A percentile compares a stretch with the other conserved stretches of the same genome.
These are phyloP conservation scores for Pisolithus orientalis DNA, from an alignment of 768 basidiomycete genomes.

Conservation along the genomic window DNA sequence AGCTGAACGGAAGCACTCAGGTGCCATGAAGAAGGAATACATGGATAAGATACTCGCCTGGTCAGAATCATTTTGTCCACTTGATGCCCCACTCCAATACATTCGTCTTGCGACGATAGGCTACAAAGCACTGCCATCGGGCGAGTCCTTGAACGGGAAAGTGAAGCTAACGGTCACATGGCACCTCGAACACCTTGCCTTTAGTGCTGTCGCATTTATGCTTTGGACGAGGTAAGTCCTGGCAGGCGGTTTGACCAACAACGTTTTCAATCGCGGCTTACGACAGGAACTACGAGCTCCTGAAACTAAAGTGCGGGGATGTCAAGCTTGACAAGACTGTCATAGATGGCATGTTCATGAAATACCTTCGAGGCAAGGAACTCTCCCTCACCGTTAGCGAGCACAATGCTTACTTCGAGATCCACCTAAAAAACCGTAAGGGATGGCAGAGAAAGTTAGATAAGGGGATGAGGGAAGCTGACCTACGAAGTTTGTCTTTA, in stretches of 20 bases:
- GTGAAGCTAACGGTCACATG: not conserved
- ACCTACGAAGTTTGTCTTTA: slow-evolving; percentile 8
- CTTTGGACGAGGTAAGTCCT: not conserved
- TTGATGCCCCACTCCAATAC: not conserved
- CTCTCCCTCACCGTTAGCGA: slow-evolving; percentile 3
- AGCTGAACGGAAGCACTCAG: slow-evolving; percentile 20
- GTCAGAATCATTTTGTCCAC: not conserved
- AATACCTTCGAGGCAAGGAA: not conserved
- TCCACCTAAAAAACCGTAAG: slow-evolving; percentile 16
- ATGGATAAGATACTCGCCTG: not conserved
- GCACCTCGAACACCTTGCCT: not conserved
- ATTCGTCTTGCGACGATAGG: not conserved
- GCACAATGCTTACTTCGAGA: slow-evolving; percentile 12
- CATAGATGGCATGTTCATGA: not conserved
- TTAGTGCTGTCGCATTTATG: not conserved
- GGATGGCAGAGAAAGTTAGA: slow-evolving; percentile 20
- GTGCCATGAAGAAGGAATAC: slow-evolving; percentile 14
- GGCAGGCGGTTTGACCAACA: too few species aligned
- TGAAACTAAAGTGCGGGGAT: slow-evolving; percentile 18
- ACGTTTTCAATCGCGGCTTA: too few species aligned
- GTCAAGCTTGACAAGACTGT: slow-evolving; percentile 6
- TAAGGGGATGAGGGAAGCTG: slow-evolving; percentile 19
- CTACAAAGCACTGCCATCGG: not conserved
- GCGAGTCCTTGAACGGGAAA: not conserved
- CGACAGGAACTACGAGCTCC: slow-evolving; percentile 27